Evolutionary conservation across 179 eudicot species (phyloP), one percentile per base, ranked within the genome.

Genomic region (Beta corolliflora): DNA sequence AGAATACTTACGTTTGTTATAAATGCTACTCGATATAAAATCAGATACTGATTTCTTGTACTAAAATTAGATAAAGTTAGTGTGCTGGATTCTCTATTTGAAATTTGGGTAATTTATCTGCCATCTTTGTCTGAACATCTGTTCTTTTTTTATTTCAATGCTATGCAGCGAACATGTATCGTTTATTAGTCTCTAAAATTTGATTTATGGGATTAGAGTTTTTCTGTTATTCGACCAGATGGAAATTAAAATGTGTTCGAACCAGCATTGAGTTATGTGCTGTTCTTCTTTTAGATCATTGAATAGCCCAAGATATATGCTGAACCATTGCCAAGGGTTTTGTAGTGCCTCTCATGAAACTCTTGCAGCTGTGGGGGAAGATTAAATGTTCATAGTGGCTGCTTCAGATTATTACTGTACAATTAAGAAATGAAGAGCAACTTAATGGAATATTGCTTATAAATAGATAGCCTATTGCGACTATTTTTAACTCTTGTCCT

Each of bases 261-360:
- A 66, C 18, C 1, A 23, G 15, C 45, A 66, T 66, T 16, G 55
- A 55, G 55, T 46, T 70, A 0, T 45, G 25, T 46, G 1, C 52
- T 70, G 19, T 68, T 52, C 54, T 46, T 19, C 74, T 70, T 16
- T 46, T 70, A 70, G 74, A 70, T 70, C 10, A 67, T 70, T 8
- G 19, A 69, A 18, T 25, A n/a, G 9, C 74, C 52, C 7, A 70
- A 70, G 19, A 45, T 70, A 9, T 14, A 50, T 21, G 41, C 19
- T 50, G 7, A 12, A 71, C 52, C n/a, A 18, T 16, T 44, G 53
- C 74, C 3, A 46, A 46, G 55, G 12, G 74, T 9, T 69, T 4
- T 71, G 58, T 71, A 71, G 58, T 48, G 75, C 36, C 56, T 71
- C 36, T 50, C 1, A 25, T 25, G 29, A 25, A 25, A 25, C 29